Conservation (phyloP, 768 basidiomycete species). For the Chalciporus sphaerocephalus region DNA sequence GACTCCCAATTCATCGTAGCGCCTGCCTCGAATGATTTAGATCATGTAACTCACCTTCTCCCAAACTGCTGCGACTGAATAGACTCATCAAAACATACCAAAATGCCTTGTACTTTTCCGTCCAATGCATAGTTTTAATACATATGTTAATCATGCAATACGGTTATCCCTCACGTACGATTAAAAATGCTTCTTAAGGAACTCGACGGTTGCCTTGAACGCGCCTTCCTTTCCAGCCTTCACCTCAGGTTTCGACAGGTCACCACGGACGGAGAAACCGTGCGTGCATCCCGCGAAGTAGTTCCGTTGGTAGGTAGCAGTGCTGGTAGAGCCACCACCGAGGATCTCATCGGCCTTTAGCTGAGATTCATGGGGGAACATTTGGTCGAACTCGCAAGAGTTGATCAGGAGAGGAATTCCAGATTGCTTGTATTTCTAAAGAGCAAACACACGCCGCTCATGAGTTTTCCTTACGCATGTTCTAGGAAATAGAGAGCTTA, state of each 20-base stretch:
- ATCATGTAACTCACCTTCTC: too few relatives aligned
- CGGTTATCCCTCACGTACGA: background rate
- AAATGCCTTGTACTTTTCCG: too few relatives aligned
- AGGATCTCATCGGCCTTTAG: conserved; percentile 47
- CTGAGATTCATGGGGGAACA: conserved; percentile 47
- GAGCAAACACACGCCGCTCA: background rate
- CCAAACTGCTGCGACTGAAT: too few relatives aligned
- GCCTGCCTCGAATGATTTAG: too few relatives aligned
- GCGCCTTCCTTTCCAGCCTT: conserved; percentile 61
- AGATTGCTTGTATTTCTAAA: conserved; percentile 46
- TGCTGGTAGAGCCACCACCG: conserved; percentile 41
- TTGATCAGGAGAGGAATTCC: conserved; percentile 64
- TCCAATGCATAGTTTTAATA: too few relatives aligned
- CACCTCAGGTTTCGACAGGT: conserved; percentile 43
- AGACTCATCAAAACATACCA: too few relatives aligned
- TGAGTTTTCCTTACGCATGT: background rate
- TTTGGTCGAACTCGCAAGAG: conserved; percentile 50
- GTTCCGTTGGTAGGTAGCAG: conserved; percentile 34
- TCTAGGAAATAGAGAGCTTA: conserved; percentile 17
- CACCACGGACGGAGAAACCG: conserved; percentile 54
- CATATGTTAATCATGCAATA: too few relatives aligned
- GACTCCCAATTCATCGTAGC: too few relatives aligned
- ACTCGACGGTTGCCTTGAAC: conserved; percentile 48
- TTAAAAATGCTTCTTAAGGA: conserved; percentile 39
- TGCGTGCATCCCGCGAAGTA: conserved; percentile 41